Evolutionary conservation across 2,329 filamentous ascomycete species (phyloP).

Genomic region (Phialophora verrucosa): DNA sequence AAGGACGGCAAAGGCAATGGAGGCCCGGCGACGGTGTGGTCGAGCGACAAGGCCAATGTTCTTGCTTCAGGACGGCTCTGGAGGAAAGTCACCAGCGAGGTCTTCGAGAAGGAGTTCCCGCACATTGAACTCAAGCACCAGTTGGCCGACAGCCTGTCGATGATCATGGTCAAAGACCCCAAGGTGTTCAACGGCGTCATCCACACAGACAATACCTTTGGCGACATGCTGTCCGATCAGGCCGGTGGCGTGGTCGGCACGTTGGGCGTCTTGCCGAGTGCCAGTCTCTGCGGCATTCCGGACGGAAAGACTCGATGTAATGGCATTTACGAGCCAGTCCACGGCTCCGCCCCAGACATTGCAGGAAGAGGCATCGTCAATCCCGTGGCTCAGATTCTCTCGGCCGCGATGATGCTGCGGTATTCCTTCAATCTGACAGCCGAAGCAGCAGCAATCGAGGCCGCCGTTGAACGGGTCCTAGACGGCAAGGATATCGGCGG

Average conservation of each 20-base stretch:
- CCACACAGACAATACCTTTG: conserved; percentile 97
- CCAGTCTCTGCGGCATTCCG: conserved; percentile 98
- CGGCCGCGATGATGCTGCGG: conserved; percentile 99
- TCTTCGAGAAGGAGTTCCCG: conserved; percentile 78
- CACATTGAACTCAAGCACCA: conserved; percentile 95
- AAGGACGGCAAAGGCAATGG: conserved; percentile 33
- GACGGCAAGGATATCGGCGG: conserved; percentile 87
- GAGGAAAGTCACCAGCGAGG: conserved; percentile 49
- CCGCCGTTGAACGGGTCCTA: conserved; percentile 91
- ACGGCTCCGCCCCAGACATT: conserved; percentile 96
- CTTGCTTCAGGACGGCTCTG: conserved; percentile 59
- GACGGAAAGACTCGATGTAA: conserved; percentile 65
- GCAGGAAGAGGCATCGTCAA: conserved; percentile 95
- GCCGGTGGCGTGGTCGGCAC: conserved; percentile 98
- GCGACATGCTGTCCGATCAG: conserved; percentile 99
- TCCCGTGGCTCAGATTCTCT: conserved; percentile 92
- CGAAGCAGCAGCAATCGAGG: conserved; percentile 86
- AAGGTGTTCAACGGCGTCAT: conserved; percentile 89
- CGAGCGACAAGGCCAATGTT: conserved; percentile 61
- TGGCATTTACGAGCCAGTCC: conserved; percentile 96
- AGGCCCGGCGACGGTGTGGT: conserved; percentile 50
- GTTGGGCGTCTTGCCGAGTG: conserved; percentile 93
- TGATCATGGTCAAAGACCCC: conserved; percentile 98
- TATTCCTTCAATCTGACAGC: conserved; percentile 85
- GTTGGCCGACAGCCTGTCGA: conserved; percentile 96